These are phyloP conservation scores for Amauroascus niger DNA, from an alignment of 2,329 filamentous ascomycete species.

Conservation along the genomic window DNA sequence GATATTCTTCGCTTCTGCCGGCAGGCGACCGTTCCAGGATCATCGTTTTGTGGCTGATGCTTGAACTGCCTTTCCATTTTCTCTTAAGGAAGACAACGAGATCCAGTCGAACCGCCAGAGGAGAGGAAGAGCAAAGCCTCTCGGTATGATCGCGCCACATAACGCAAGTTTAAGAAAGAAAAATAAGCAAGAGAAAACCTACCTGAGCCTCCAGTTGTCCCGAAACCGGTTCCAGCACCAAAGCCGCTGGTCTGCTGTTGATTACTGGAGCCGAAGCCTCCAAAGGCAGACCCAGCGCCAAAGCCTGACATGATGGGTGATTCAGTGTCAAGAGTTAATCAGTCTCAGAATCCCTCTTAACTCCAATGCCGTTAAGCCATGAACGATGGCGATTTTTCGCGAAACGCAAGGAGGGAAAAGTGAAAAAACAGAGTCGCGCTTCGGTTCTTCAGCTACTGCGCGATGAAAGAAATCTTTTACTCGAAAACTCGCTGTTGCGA, in stretches of 20 bases:
- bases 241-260: constrained; percentile 16
- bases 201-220: constrained; percentile 15
- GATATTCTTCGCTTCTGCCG: not conserved
- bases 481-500: not conserved
- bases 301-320: constrained; percentile 16
- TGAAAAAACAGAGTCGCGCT: not conserved
- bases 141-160: not conserved
- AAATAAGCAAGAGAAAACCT: constrained; percentile 13
- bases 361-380: constrained; percentile 6
- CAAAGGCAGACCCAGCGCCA: constrained; percentile 16
- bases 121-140: constrained; percentile 3
- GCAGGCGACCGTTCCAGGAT: constrained; percentile 1
- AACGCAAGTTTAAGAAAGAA: constrained; percentile 1
- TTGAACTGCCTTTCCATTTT: not conserved
- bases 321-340: constrained; percentile 5
- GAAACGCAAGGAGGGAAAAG: not conserved
- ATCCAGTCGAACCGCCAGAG: constrained; percentile 8
- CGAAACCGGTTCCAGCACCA: constrained; percentile 13
- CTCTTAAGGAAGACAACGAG: constrained; percentile 7
- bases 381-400: not conserved
- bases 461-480: not conserved
- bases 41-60: not conserved
- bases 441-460: not conserved
- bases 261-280: constrained; percentile 17
- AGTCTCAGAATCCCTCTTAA: not conserved